phyloP scores from a whole-genome alignment of 805 yeast species.

The Yamadazyma philogaea region DNA sequence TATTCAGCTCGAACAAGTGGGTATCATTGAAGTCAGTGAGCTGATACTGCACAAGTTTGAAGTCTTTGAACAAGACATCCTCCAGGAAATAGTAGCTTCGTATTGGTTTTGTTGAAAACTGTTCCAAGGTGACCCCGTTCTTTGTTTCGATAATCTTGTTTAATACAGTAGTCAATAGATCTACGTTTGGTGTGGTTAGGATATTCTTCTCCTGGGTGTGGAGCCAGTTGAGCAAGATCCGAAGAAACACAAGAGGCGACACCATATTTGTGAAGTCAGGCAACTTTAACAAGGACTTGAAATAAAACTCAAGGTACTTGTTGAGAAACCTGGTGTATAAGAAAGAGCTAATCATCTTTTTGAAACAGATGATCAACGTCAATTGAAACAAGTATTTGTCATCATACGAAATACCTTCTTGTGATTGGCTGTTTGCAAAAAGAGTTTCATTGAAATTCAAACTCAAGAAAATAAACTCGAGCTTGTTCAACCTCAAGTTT shows the following conservation, averaged over 20 bases:
- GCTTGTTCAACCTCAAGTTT: conserved; percentile 21
- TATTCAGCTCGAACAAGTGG: conserved; percentile 31
- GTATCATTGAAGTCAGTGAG: conserved; percentile 63
- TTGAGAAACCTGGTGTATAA: conserved; percentile 8
- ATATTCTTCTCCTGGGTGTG: background rate
- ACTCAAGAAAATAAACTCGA: conserved; percentile 24
- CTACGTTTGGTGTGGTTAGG: background rate
- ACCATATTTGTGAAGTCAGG: background rate
- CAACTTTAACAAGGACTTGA: conserved; percentile 4
- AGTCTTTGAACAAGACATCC: conserved; percentile 62
- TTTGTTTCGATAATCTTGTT: conserved; percentile 15
- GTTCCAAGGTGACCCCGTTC: background rate
- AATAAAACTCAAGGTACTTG: conserved; percentile 9
- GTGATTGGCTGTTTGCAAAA: background rate
- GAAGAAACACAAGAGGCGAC: conserved; percentile 20
- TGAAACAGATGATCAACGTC: conserved; percentile 22
- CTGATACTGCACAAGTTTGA: conserved; percentile 50
- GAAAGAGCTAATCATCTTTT: conserved; percentile 12
- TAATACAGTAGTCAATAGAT: conserved; percentile 6
- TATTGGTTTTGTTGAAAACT: conserved; percentile 31
- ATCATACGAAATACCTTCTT: conserved; percentile 1
- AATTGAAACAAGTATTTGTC: conserved; percentile 23
- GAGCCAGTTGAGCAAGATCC: conserved; percentile 59
- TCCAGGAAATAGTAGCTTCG: conserved; percentile 59
- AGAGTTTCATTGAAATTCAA: conserved; percentile 13